Evolutionary conservation across 352 stramenopile genomes (phyloP), one percentile per base, ranked within the genome.

Genomic region (Pythium dissimile): DNA sequence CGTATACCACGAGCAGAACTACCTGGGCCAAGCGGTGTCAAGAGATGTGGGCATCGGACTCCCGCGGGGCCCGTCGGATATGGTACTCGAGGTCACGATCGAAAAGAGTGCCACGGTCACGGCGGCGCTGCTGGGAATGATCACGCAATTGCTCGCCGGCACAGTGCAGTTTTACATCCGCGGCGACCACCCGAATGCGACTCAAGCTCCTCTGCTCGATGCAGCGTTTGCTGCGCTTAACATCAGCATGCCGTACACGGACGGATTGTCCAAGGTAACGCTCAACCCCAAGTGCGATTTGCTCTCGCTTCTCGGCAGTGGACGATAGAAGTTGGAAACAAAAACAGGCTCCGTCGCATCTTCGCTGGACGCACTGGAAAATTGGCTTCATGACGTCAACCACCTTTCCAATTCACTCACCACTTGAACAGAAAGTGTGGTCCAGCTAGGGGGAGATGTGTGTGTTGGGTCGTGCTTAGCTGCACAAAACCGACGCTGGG

Each of bases 201-300:
- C 72, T 11, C 38, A 71, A 48, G 66, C 73, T 32, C 55, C 59
- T n/a, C 56, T 76, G 30, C 73, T 84, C 49, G 28, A 65, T 15
- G 61, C 70, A 23, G 76, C 72, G n/a, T 68, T 84, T 37, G 54
- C 48, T 39, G 65, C 62, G 31, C 59, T 84, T 43, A 84, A 86
- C 61, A 80, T 84, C 64, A 84, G 69, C 52, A 64, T 86, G 46
- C 48, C 80, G n/a, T 86, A 86, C 73, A 84, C 66, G 44, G 76
- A 80, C 28, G 71, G 69, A 10, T 61, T 84, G 28, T 46, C 46
- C 21, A 86, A 64, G 28, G 34, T 86, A 27, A 58, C 49, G 23
- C 20, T 62, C 11, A 58, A 51, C 59, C 59, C 59, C 3, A 35
- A 42, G 21, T 67, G 59, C 39, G 34, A 66, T 27, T 20, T 66